These are phyloP conservation scores for Leucosporidium creatinivorum DNA, from an alignment of 768 basidiomycete species.

Conservation along the genomic window DNA sequence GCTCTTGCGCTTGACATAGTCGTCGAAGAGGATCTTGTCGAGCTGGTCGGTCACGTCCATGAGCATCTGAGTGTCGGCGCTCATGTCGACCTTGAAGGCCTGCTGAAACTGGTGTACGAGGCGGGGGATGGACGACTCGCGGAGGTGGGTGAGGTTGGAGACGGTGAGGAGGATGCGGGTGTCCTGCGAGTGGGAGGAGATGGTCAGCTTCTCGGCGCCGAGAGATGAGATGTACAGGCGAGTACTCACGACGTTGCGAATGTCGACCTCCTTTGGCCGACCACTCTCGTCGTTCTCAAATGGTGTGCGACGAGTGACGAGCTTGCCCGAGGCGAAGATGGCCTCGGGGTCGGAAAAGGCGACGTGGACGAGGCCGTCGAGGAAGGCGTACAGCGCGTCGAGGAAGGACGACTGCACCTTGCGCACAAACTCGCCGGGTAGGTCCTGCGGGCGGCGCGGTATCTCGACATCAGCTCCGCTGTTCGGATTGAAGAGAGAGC, in stretches of 20 bases:
- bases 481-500: no score
- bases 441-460: conserved; percentile 25
- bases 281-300: conserved; percentile 10
- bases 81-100: conserved; percentile 62
- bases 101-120: conserved; percentile 74
- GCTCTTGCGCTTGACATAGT: conserved; percentile 77
- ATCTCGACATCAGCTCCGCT: no score
- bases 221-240: not conserved
- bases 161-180: conserved; percentile 77
- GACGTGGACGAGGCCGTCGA: conserved; percentile 76
- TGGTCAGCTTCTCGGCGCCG: not conserved
- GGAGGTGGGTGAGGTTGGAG: conserved; percentile 76
- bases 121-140: conserved; percentile 60
- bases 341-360: conserved; percentile 49
- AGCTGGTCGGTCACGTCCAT: conserved; percentile 70
- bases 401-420: conserved; percentile 80
- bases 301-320: not conserved
- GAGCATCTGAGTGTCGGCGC: conserved; percentile 68
- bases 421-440: conserved; percentile 57
- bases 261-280: conserved; percentile 29
- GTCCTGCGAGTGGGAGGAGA: conserved; percentile 50
- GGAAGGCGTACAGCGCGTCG: conserved; percentile 72
- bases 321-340: conserved; percentile 10
- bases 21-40: conserved; percentile 81
- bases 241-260: conserved; percentile 28